phyloP scores from a whole-genome alignment of 306 rosid genomes.

The Nissolia schottii region DNA sequence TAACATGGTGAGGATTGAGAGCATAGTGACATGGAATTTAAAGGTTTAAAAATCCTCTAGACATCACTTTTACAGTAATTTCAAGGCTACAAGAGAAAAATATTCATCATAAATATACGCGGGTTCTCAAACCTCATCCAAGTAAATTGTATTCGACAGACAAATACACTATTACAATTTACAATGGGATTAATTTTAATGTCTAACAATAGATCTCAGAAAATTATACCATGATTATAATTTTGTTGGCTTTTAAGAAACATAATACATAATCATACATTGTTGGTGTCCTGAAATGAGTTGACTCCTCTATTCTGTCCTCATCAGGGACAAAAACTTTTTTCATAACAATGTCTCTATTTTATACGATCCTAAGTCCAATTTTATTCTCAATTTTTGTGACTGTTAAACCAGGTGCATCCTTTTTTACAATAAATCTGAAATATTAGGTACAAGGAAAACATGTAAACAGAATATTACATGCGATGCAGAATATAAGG shows the following conservation, averaged over 20 bases:
- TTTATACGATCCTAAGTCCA: conserved; percentile 81
- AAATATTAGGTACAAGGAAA: conserved; percentile 8
- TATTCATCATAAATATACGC: neutral
- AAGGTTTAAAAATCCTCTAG: neutral
- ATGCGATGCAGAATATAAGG: neutral
- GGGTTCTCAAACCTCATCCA: conserved; percentile 2
- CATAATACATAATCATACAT: conserved; percentile 34
- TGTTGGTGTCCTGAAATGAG: conserved; percentile 82
- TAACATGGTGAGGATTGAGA: neutral
- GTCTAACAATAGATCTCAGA: neutral
- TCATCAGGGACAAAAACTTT: conserved; percentile 74
- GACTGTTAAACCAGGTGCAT: conserved; percentile 70
- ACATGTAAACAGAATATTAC: conserved; percentile 3
- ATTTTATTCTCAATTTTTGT: conserved; percentile 83
- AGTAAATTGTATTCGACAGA: neutral
- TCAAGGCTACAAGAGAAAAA: neutral
- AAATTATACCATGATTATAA: neutral
- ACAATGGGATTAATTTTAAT: neutral
- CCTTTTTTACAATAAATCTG: conserved; percentile 71
- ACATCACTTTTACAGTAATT: neutral
- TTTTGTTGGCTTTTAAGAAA: neutral
- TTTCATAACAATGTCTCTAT: conserved; percentile 75
- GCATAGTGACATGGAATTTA: neutral
- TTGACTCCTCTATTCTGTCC: conserved; percentile 70
- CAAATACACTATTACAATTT: neutral